phyloP scores from a whole-genome alignment of 83 land plant species.

The Picea mariana region DNA sequence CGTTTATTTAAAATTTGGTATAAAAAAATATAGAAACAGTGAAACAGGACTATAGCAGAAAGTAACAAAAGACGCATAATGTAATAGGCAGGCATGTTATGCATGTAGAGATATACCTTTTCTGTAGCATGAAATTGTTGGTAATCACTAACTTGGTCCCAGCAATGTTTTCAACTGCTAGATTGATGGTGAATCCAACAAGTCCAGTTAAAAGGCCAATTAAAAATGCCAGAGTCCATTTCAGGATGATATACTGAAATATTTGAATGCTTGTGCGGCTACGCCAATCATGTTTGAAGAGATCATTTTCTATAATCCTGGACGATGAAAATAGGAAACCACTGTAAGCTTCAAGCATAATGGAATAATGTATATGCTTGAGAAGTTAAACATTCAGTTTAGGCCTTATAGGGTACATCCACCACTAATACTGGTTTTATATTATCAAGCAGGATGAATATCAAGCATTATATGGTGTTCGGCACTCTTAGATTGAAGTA shows the following conservation, averaged over 20 bases:
- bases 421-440: no score
- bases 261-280: conserved; percentile 34
- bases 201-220: conserved; percentile 41
- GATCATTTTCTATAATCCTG: conserved; percentile 54
- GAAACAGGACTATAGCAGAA: neutral
- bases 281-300: conserved; percentile 59
- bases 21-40: no score
- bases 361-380: neutral
- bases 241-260: conserved; percentile 37
- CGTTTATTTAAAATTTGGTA: no score
- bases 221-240: conserved; percentile 51
- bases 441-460: no score
- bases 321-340: neutral
- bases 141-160: conserved; percentile 37
- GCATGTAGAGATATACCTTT: conserved; percentile 29
- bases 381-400: neutral
- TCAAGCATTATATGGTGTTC: no score
- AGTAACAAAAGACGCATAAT: neutral
- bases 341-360: neutral
- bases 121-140: conserved; percentile 39
- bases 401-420: neutral
- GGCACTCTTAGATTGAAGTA: no score
- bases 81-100: neutral
- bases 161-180: conserved; percentile 51
- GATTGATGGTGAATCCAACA: conserved; percentile 34